Evolutionary conservation across 441 rosid species (phyloP).

Genomic region (Pelargonium fulgidum): DNA sequence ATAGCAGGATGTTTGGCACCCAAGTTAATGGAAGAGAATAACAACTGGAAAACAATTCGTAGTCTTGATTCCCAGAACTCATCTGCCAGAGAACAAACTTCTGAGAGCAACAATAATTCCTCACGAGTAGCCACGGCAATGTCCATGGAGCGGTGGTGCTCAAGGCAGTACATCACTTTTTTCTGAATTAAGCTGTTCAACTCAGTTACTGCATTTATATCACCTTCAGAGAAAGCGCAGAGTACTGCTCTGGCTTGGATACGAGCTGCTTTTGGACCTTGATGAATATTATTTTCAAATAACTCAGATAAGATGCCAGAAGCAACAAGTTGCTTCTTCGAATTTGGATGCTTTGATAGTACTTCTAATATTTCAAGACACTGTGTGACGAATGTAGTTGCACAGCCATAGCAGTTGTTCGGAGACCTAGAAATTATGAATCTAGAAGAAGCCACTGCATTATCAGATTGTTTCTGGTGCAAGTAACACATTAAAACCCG

Average conservation of each 20-base stretch:
- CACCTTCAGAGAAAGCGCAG: slow-evolving; percentile 95
- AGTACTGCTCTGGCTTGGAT: slow-evolving; percentile 95
- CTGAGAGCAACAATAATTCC: slow-evolving; percentile 93
- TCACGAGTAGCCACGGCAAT: slow-evolving; percentile 93
- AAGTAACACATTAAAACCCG: slow-evolving; percentile 94
- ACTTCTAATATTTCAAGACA: slow-evolving; percentile 94
- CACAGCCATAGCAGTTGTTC: slow-evolving; percentile 98
- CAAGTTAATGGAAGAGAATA: slow-evolving; percentile 95
- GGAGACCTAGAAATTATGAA: slow-evolving; percentile 90
- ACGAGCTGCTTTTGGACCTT: slow-evolving; percentile 93
- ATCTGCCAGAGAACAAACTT: slow-evolving; percentile 96
- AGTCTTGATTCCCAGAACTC: slow-evolving; percentile 99
- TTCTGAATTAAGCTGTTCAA: slow-evolving; percentile 89
- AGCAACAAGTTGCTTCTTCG: slow-evolving; percentile 90
- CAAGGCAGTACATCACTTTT: slow-evolving; percentile 99
- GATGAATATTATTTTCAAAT: slow-evolving; percentile 98
- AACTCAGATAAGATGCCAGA: slow-evolving; percentile 89
- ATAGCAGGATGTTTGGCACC: slow-evolving; percentile 99
- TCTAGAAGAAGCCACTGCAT: slow-evolving; percentile 59
- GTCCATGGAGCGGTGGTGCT: slow-evolving; percentile 99
- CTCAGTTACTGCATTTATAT: slow-evolving; percentile 78
- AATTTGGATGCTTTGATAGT: slow-evolving; percentile 71
- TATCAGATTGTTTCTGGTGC: slow-evolving; percentile 88
- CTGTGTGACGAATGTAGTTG: slow-evolving; percentile 91
- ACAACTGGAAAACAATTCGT: slow-evolving; percentile 90